phyloP scores from a whole-genome alignment of 257 asterid species.

The Petrea volubilis region DNA sequence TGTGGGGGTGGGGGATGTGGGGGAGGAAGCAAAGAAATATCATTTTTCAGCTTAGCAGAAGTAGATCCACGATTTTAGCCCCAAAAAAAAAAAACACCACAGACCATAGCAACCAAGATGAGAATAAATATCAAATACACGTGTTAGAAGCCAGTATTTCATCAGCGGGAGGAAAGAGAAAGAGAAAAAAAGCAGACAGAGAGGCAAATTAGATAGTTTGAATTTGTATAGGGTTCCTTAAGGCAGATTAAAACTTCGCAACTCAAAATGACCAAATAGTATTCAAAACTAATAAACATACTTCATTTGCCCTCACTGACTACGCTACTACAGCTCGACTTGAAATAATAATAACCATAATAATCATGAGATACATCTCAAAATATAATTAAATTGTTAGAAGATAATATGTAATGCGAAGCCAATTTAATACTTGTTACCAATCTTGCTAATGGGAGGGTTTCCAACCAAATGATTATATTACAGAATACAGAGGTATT shows the following conservation, averaged over 20 bases:
- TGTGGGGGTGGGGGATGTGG: neutral
- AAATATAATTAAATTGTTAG: neutral
- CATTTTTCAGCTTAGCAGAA: neutral
- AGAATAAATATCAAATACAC: neutral
- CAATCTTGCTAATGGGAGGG: slow-evolving; percentile 6
- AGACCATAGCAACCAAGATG: neutral
- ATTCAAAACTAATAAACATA: neutral
- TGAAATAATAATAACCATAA: neutral
- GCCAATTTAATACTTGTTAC: neutral
- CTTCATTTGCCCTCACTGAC: neutral
- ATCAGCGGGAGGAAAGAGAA: neutral
- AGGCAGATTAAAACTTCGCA: neutral
- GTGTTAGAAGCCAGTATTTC: neutral
- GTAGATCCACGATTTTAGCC: neutral
- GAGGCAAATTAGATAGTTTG: neutral
- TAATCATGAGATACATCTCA: neutral
- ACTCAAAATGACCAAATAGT: neutral
- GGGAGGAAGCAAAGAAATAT: neutral
- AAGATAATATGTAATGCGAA: slow-evolving; percentile 1
- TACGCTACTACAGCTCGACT: slow-evolving; percentile 1
- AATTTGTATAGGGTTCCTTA: neutral
- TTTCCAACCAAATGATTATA: neutral
- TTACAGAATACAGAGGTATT: slow-evolving; percentile 3
- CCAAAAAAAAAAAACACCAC: neutral
- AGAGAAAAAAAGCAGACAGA: too few species aligned